Conservation (phyloP, 192 early-diverging fungal species). For the Backusella psychrophila region DNA sequence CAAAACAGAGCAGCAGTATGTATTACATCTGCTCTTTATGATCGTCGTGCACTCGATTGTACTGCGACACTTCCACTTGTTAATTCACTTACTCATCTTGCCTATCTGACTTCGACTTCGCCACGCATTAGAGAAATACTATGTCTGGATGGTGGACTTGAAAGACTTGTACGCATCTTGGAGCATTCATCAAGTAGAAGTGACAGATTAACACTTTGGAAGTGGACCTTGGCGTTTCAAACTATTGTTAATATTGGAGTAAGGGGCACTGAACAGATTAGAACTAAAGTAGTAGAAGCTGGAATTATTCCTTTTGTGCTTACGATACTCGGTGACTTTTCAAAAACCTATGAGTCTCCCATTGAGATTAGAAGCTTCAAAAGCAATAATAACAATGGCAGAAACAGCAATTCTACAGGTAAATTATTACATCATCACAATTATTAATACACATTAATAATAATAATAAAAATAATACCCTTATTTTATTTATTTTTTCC, state of each 20-base stretch:
- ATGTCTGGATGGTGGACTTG: slow-evolving; percentile 82
- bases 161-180: slow-evolving; percentile 80
- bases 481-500: background rate
- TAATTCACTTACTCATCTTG: slow-evolving; percentile 85
- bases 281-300: slow-evolving; percentile 81
- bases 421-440: background rate
- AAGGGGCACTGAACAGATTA: slow-evolving; percentile 75
- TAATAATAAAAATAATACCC: background rate
- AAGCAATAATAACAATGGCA: background rate
- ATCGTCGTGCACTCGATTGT: slow-evolving; percentile 88
- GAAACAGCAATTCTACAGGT: background rate
- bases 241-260: slow-evolving; percentile 86
- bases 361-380: slow-evolving; percentile 6
- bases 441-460: background rate
- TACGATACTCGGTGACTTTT: slow-evolving; percentile 66
- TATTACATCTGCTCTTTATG: slow-evolving; percentile 83
- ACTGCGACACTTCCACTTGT: slow-evolving; percentile 84
- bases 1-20: slow-evolving; percentile 78
- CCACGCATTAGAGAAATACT: slow-evolving; percentile 79
- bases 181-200: slow-evolving; percentile 42
- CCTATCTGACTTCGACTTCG: slow-evolving; percentile 79
- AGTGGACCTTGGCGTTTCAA: slow-evolving; percentile 81
- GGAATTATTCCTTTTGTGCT: slow-evolving; percentile 83
- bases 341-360: slow-evolving; percentile 41
- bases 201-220: slow-evolving; percentile 67